phyloP scores from a whole-genome alignment of 2,329 filamentous ascomycete genomes.

The Monosporascus sp. region DNA sequence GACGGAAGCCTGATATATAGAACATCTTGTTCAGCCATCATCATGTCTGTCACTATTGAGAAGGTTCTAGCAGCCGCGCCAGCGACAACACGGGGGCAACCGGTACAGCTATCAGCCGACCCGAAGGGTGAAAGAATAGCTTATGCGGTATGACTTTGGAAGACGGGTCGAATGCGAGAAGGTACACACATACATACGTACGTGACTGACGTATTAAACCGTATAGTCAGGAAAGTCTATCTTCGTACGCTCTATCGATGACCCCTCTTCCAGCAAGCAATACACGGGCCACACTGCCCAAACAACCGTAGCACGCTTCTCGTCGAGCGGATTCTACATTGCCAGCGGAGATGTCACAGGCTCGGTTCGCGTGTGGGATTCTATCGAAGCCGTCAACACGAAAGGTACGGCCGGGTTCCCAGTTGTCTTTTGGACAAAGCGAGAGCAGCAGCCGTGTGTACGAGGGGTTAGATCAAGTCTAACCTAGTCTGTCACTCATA shows the following conservation, averaged over 20 bases:
- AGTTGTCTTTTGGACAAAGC: too few relatives aligned
- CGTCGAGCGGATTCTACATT: constrained; percentile 90
- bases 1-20: not conserved
- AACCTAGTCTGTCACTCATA: constrained; percentile 14
- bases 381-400: constrained; percentile 75
- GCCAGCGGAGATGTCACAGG: constrained; percentile 87
- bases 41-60: constrained; percentile 52
- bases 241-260: constrained; percentile 90
- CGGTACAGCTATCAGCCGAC: constrained; percentile 84
- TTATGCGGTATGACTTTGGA: constrained; percentile 66
- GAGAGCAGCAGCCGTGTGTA: too few relatives aligned
- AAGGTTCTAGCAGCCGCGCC: constrained; percentile 82
- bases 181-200: not conserved
- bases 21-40: not conserved
- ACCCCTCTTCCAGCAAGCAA: constrained; percentile 77
- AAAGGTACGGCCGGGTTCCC: constrained; percentile 47
- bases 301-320: constrained; percentile 89
- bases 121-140: constrained; percentile 86
- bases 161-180: not conserved
- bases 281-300: constrained; percentile 86
- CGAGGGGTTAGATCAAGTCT: too few relatives aligned
- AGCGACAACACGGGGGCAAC: constrained; percentile 75
- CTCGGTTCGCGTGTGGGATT: constrained; percentile 87
- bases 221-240: constrained; percentile 87
- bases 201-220: constrained; percentile 8